Percentiles rank a stretch among this genome's conserved stretches.
These are phyloP conservation scores for Fusarium globosum DNA, from an alignment of 2,329 filamentous ascomycete genomes.

Conservation along the genomic window DNA sequence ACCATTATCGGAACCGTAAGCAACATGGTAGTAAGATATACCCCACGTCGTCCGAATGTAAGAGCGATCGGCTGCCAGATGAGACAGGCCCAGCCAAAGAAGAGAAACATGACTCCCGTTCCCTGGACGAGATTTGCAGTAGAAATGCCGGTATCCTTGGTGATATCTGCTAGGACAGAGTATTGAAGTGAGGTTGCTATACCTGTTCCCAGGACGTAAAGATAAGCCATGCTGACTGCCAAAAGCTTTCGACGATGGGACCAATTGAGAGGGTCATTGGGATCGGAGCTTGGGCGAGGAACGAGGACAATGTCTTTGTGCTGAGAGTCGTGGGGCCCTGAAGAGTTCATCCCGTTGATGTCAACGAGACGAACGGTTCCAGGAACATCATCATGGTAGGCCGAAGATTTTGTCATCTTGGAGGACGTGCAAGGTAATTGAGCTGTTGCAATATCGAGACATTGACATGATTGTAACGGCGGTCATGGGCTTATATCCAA, in stretches of 20 bases:
- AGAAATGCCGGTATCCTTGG: neutral
- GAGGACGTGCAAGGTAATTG: neutral
- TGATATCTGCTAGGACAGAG: slow-evolving; percentile 1
- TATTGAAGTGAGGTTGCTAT: slow-evolving; percentile 1
- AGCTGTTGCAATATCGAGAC: no score
- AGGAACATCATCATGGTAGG: neutral
- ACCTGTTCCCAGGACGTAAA: neutral
- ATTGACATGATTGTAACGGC: neutral
- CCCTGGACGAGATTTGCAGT: neutral
- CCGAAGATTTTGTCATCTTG: neutral
- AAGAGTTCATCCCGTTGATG: neutral
- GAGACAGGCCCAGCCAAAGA: neutral
- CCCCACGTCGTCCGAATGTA: neutral
- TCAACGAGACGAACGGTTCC: slow-evolving; percentile 4
- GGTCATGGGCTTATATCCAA: neutral
- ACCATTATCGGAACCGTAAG: neutral
- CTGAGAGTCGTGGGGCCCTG: neutral
- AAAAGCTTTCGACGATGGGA: neutral
- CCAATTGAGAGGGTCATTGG: slow-evolving; percentile 7
- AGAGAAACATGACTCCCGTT: slow-evolving; percentile 1
- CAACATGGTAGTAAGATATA: neutral
- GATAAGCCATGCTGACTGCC: neutral
- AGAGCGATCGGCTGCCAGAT: neutral
- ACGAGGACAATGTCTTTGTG: slow-evolving; percentile 7
- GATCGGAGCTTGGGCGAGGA: neutral